Percentiles rank a stretch among this genome's conserved stretches.
These are phyloP conservation scores for Aureobasidium subglaciale DNA, from an alignment of 2,329 filamentous ascomycete species.

Conservation along the genomic window DNA sequence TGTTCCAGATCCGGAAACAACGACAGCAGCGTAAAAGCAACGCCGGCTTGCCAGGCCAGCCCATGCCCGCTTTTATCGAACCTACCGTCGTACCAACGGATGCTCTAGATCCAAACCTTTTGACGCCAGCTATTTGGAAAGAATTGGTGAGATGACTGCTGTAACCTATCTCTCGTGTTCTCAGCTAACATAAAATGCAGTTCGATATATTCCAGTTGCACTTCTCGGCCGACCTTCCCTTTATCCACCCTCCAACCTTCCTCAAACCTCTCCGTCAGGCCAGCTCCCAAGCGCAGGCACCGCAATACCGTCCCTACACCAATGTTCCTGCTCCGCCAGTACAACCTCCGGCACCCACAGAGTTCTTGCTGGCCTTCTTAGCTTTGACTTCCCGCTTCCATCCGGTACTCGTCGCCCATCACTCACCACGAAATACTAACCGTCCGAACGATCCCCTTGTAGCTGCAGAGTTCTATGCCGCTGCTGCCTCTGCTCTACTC, in stretches of 20 bases:
- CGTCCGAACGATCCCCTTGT: slow-evolving; percentile 45
- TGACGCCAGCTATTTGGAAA: slow-evolving; percentile 60
- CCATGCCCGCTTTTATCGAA: background rate
- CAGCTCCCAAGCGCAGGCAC: slow-evolving; percentile 19
- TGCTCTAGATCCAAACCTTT: slow-evolving; percentile 53
- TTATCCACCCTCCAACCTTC: slow-evolving; percentile 61
- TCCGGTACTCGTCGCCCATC: slow-evolving; percentile 48
- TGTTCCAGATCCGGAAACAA: background rate
- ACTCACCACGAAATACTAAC: slow-evolving; percentile 44
- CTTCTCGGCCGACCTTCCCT: slow-evolving; percentile 65
- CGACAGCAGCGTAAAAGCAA: slow-evolving; percentile 14
- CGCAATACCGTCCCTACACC: slow-evolving; percentile 11
- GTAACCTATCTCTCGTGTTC: background rate
- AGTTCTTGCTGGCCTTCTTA: slow-evolving; percentile 59
- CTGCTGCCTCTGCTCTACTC: slow-evolving; percentile 48
- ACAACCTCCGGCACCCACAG: slow-evolving; percentile 46
- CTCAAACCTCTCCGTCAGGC: slow-evolving; percentile 39
- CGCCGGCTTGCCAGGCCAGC: slow-evolving; percentile 13
- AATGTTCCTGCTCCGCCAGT: slow-evolving; percentile 22
- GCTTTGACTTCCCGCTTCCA: slow-evolving; percentile 65
- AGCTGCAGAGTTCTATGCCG: slow-evolving; percentile 59
- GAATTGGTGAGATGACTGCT: slow-evolving; percentile 42
- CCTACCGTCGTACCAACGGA: slow-evolving; percentile 31
- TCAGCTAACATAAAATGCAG: slow-evolving; percentile 22
- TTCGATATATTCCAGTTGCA: slow-evolving; percentile 65